Percentiles rank a stretch among this genome's conserved stretches.
Evolutionary conservation across 176 grass and related monocot genomes (phyloP).

Genomic region (Stipa capillata): DNA sequence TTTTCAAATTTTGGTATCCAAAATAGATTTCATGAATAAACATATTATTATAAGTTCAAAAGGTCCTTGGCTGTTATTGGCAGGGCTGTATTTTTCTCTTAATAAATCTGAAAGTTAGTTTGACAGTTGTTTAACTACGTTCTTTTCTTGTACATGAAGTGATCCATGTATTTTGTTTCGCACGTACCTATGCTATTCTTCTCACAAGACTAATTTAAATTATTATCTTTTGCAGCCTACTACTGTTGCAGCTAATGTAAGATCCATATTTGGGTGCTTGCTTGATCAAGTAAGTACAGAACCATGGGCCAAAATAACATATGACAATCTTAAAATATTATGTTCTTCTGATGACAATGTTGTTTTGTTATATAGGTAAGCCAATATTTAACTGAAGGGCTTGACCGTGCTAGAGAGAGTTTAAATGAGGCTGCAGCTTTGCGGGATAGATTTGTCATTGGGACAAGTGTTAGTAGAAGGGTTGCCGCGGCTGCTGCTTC

Average conservation of each 20-base stretch:
- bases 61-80: not conserved
- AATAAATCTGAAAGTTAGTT: not conserved
- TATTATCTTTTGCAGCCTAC: slow-evolving; percentile 54
- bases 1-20: not conserved
- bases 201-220: not conserved
- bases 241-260: slow-evolving; percentile 72
- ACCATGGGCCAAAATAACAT: not conserved
- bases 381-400: slow-evolving; percentile 93
- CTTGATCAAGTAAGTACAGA: slow-evolving; percentile 87
- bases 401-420: slow-evolving; percentile 84
- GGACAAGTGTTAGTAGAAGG: slow-evolving; percentile 93
- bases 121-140: not conserved
- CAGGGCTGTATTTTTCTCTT: not conserved
- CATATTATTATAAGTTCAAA: slow-evolving; percentile 1
- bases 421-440: slow-evolving; percentile 79
- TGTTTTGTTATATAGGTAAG: slow-evolving; percentile 57
- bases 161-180: not conserved
- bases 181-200: not conserved
- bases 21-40: not conserved
- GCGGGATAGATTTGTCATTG: slow-evolving; percentile 75
- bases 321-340: not conserved
- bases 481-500: slow-evolving; percentile 82
- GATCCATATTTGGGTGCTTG: slow-evolving; percentile 85
- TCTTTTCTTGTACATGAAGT: not conserved
- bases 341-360: slow-evolving; percentile 8